Percentiles rank a stretch among this genome's conserved stretches.
Conservation (phyloP, 192 early-diverging fungal genomes). For the Jimgerdemannia flammicorona region DNA sequence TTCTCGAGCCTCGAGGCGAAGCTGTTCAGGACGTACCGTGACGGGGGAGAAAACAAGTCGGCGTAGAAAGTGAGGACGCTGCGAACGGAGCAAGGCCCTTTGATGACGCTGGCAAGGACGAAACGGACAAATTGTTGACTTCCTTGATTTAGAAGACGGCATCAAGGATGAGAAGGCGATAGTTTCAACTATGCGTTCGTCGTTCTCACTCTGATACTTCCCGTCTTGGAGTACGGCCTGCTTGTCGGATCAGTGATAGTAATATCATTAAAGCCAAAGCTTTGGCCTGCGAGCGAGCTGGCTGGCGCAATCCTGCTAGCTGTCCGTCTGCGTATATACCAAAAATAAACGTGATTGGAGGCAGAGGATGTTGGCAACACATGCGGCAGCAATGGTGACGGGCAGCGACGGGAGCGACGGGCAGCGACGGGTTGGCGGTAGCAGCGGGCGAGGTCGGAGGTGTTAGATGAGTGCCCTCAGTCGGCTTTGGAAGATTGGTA, state of each 20-base stretch:
- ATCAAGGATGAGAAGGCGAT: conserved; percentile 46
- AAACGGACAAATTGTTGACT: conserved; percentile 10
- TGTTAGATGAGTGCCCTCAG: not conserved
- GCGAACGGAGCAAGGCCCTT: conserved; percentile 38
- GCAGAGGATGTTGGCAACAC: conserved; percentile 13
- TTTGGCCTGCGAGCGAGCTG: conserved; percentile 30
- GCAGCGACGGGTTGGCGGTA: not conserved
- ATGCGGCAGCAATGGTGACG: too few relatives aligned
- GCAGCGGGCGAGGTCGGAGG: not conserved
- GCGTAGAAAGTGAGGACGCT: conserved; percentile 41
- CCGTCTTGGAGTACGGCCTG: conserved; percentile 28
- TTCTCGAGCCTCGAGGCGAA: conserved; percentile 35
- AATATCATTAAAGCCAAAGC: conserved; percentile 30
- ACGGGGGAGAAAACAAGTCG: conserved; percentile 40
- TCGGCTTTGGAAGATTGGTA: conserved; percentile 25
- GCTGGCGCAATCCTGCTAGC: conserved; percentile 44
- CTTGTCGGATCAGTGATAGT: conserved; percentile 28
- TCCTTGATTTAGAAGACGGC: conserved; percentile 41
- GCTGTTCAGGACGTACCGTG: conserved; percentile 30
- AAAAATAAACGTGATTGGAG: conserved; percentile 40
- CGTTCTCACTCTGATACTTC: conserved; percentile 25
- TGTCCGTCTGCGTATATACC: conserved; percentile 56
- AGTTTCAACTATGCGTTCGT: conserved; percentile 27
- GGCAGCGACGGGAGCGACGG: not conserved
- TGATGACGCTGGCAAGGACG: conserved; percentile 36